Evolutionary conservation across 768 basidiomycete genomes (phyloP), one percentile per base, ranked within the genome.

Genomic region (Phaffia australis): DNA sequence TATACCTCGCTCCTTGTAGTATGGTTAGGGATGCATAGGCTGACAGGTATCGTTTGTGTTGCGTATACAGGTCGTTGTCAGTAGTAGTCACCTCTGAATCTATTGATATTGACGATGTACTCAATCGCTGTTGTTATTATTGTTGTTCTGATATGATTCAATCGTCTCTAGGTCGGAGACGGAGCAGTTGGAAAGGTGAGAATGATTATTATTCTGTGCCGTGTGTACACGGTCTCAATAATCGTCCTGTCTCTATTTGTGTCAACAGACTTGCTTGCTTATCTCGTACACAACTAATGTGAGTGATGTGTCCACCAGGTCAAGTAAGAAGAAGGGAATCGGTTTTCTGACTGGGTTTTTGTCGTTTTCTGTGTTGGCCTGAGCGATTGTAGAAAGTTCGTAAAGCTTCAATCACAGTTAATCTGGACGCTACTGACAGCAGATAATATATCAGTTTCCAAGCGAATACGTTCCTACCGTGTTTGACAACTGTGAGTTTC

Each of bases 111-210:
- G n/a, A n/a, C n/a, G n/a, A n/a, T n/a, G n/a, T 25, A 54, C 18
- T 48, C 54, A 8, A 15, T 55, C 42, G 27, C 63, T 48, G 51
- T 29, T 18, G 2, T 21, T 21, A 0, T 48, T 21, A 25, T 42
- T n/a, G 42, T 5, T 30, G 29, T 25, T 42, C 19, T n/a, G 29
- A 23, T 6, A 21, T 27, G 21, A 1, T 47, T 55, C 18, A 8
- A 25, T 25, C 1, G 25, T 29, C 11, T 0, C 50, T 68, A 70
- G 72, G 92, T 94, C 71, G 91, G 91, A 75, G 92, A 94, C 81
- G 92, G 91, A 86, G 91, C 91, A 73, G 91, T 94, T 71, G 91
- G 91, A 80, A 95, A 95, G 87, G 91, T 91, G 75, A 72, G 87
- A 61, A 30, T 32, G 19, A 48, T 32, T 21, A 14, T 47, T 54